Conservation (phyloP, 2,329 filamentous ascomycete species). For the Bipolaris victoriae region DNA sequence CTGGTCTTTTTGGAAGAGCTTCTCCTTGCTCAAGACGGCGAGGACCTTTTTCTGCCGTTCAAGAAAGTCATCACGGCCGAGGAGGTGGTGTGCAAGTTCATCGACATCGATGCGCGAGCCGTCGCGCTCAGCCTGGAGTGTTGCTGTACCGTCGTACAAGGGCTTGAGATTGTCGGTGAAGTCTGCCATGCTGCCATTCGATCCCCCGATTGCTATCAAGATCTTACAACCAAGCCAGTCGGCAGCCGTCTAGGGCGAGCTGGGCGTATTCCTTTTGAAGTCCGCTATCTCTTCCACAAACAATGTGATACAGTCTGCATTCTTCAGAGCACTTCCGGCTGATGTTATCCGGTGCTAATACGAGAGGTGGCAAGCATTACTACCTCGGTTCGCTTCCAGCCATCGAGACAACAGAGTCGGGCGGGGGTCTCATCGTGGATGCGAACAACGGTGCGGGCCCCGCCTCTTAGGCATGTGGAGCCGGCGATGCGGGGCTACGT, state of each 20-base stretch:
- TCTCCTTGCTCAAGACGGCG: constrained; percentile 53
- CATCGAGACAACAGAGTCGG: background rate
- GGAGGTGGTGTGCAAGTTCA: constrained; percentile 55
- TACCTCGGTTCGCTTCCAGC: constrained; percentile 21
- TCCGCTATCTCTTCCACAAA: background rate
- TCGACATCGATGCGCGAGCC: constrained; percentile 53
- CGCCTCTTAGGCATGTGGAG: constrained; percentile 2
- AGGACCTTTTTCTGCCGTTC: constrained; percentile 56
- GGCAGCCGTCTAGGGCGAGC: constrained; percentile 11
- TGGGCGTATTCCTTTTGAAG: constrained; percentile 2
- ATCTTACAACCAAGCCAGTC: constrained; percentile 2
- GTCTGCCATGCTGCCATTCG: constrained; percentile 51
- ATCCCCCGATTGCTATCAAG: background rate
- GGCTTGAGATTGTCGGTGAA: constrained; percentile 59
- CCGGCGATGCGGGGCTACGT: constrained; percentile 17
- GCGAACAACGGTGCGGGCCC: constrained; percentile 19
- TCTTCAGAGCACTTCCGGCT: background rate
- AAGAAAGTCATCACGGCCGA: constrained; percentile 57
- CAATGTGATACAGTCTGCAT: constrained; percentile 11
- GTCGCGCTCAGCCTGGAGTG: constrained; percentile 54
- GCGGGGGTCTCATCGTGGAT: constrained; percentile 8
- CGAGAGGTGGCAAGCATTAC: constrained; percentile 9
- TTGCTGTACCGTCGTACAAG: constrained; percentile 54
- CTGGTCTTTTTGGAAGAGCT: constrained; percentile 58
- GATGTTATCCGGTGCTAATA: constrained; percentile 13